These are phyloP conservation scores for Ballota nigra DNA, from an alignment of 257 asterid species.

Conservation along the genomic window DNA sequence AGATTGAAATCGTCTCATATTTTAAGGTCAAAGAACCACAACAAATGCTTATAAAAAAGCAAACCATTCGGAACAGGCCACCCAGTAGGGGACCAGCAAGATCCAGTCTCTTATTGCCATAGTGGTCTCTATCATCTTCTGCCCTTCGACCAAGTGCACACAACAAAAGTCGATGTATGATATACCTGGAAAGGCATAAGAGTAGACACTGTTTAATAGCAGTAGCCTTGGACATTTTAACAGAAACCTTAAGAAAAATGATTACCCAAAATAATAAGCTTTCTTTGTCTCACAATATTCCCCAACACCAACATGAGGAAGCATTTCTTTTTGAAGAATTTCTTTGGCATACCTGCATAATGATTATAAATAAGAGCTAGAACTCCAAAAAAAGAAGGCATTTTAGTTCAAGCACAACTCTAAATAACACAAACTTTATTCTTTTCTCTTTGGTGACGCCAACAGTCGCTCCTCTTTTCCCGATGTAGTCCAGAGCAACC, in stretches of 20 bases:
- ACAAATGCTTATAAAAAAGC: conserved; percentile 20
- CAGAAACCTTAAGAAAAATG: not conserved
- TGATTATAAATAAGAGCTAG: conserved; percentile 16
- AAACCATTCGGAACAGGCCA: conserved; percentile 92
- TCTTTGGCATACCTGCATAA: conserved; percentile 84
- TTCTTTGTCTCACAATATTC: conserved; percentile 94
- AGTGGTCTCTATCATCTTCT: conserved; percentile 95
- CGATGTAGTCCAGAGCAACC: conserved; percentile 98
- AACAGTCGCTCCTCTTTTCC: conserved; percentile 96
- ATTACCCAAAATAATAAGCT: conserved; percentile 94
- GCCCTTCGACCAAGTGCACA: conserved; percentile 96
- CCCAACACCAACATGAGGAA: conserved; percentile 96
- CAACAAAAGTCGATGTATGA: conserved; percentile 83
- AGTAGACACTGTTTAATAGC: conserved; percentile 13
- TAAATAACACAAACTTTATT: conserved; percentile 62
- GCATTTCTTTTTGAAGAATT: conserved; percentile 97
- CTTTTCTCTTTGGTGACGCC: conserved; percentile 96
- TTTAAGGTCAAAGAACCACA: conserved; percentile 18
- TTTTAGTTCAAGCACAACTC: not conserved
- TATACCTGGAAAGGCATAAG: conserved; percentile 51
- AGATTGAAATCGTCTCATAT: conserved; percentile 20
- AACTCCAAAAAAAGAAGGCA: not conserved
- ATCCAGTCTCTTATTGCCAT: conserved; percentile 95
- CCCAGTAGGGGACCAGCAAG: conserved; percentile 99
- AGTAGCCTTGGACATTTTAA: conserved; percentile 14